Conservation (phyloP, 768 basidiomycete species). For the Arthromyces matolae region DNA sequence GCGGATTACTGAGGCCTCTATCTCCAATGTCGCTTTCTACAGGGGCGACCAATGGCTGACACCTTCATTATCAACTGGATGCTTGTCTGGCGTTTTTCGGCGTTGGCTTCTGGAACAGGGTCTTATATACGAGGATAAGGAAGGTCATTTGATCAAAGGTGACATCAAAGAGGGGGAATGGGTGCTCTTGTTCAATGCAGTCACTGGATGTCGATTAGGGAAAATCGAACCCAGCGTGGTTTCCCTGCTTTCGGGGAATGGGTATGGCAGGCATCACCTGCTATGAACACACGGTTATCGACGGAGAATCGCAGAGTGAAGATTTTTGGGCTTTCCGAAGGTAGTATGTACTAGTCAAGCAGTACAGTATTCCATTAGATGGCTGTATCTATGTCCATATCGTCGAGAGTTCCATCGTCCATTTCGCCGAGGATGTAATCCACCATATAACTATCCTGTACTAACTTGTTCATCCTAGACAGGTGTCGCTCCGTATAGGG, state of each 20-base stretch:
- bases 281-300: too few species aligned
- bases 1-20: constrained; percentile 60
- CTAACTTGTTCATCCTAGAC: constrained; percentile 73
- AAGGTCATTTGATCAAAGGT: constrained; percentile 38
- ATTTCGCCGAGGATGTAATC: constrained; percentile 87
- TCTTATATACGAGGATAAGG: constrained; percentile 48
- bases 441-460: constrained; percentile 94
- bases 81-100: constrained; percentile 68
- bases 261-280: too few species aligned
- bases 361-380: constrained; percentile 5
- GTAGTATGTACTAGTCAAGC: neutral
- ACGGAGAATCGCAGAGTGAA: too few species aligned
- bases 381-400: constrained; percentile 39
- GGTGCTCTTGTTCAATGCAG: constrained; percentile 70
- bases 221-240: constrained; percentile 25
- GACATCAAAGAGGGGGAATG: constrained; percentile 51
- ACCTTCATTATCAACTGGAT: constrained; percentile 56
- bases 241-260: too few species aligned
- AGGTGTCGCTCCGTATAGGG: constrained; percentile 96
- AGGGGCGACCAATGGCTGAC: constrained; percentile 62
- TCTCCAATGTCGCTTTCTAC: constrained; percentile 69
- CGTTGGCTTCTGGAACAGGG: constrained; percentile 64
- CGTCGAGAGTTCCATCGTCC: constrained; percentile 73
- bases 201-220: constrained; percentile 65
- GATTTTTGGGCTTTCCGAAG: neutral